Evolutionary conservation across 1,284 basidiomycete species (phyloP), one percentile per base, ranked within the genome.

Genomic region (Cutaneotrichosporon cavernicola): DNA sequence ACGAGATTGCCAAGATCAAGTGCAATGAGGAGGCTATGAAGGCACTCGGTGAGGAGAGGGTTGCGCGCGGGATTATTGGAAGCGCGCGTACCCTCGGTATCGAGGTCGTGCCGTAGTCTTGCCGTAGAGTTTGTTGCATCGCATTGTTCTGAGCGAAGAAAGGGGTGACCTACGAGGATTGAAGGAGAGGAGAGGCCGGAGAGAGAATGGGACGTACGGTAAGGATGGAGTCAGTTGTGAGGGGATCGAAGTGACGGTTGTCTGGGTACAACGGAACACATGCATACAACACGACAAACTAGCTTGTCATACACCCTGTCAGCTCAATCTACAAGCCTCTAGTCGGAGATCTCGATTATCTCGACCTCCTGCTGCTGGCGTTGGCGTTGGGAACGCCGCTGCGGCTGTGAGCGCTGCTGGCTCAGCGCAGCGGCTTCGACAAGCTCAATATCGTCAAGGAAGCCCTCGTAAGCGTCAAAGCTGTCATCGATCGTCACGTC

Each of bases 1-100:
- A 97, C 81, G 97, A 99, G 84, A 98, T 99, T 76, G 94, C 97
- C 46, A 97, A 92, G 85, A 91, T 99, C 80, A 99, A 99, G 84
- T 86, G 88, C 66, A 87, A 86, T 72, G 97, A 99, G 82, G 89
- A 90, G 63, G 90, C 91, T 77, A 82, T 96, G 83, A 89, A 87
- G 82, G 89, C 90, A 74, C 84, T 95, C 67, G 86, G 87, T 65
- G 84, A 94, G 72, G 90, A 95, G 83, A 87, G 87, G 69, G 89
- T 97, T 55, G 89, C 91, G n/a, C 88, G 88, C 77, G 90, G 90
- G 75, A 84, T 97, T 66, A 82, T 95, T 69, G 93, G 91, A 62
- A 90, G 89, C 69, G 92, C 92, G 63, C 88, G 84, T 82, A 90
- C 88, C 67, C 81, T 96, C 73, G 95, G 95, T 46, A 83, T 97